Evolutionary conservation across 345 rosid species (phyloP), one percentile per base, ranked within the genome.

Genomic region (Salix purpurea): DNA sequence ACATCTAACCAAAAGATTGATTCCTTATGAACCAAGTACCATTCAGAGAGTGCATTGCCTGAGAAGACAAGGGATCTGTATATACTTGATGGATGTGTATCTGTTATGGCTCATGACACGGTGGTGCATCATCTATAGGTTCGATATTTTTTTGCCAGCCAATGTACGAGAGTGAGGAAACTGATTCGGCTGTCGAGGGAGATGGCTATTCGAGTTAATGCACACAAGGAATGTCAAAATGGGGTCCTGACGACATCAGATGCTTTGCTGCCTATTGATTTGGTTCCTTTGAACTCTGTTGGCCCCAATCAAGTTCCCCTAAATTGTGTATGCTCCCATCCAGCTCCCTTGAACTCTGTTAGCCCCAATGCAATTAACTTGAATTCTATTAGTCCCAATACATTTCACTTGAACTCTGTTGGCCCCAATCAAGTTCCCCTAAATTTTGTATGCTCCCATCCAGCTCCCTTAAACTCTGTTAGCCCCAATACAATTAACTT

Each of bases 121-220:
- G 13, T 75, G 67, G 9, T 72, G 3, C 75, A 58, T 80, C 34
- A 16, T 23, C 74, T 86, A 66, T 74, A 96, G 99, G 95, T 92
- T 80, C 93, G 94, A 12, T 97, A 96, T 18, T 96, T 90, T 88
- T 92, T 96, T 87, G 78, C 78, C 75, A 86, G 95, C 82, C 98
- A 96, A 67, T 93, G 91, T 69, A 77, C 95, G 48, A 88, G 94
- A 86, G 97, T 96, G 83, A 91, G 95, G 84, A 96, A 83, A 82
- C 87, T 91, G 60, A 88, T 90, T 58, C 88, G 96, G 69, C 72
- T 91, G 80, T 92, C 96, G 23, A 92, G 89, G 86, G 98, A 96
- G 89, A 91, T 88, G 83, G 86, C 87, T 7, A 71, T 82, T 42
- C 79, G 83, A 77, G 81, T 87, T 61, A 85, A 69, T 85, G 71